Evolutionary conservation across 257 asterid genomes (phyloP), one percentile per base, ranked within the genome.

Genomic region (Solanum sejunctum): DNA sequence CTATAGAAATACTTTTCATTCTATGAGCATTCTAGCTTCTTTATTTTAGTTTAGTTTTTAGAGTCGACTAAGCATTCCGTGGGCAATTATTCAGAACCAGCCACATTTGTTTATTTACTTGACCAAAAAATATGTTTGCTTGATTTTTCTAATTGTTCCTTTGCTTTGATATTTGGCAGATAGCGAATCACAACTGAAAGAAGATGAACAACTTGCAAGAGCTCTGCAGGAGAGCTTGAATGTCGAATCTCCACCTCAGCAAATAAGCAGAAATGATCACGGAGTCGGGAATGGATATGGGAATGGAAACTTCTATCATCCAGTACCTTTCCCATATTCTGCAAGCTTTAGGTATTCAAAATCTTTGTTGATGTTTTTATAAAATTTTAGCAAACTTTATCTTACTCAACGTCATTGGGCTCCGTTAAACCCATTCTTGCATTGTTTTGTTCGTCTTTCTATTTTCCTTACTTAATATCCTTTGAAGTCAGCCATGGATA

Each of bases 191-290:
- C 93, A 92, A 88, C 72, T 93, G 80, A 89, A 93, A 81, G 94
- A 93, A 82, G 97, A 94, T 75, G 98, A 94, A 89, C 90, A 87
- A 86, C 93, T 94, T 63, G 98, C 98, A 56, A 92, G 90, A 88
- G 95, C 94, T 84, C 89, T 92, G 83, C 98, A 92, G 75, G 98
- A 92, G 87, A 93, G 98, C 85, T 86, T 93, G 92, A 88, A 87
- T 77, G 73, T 70, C 6, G 96, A 90, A 86, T 90, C 97, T 86
- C 91, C 95, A 84, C 92, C 93, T 63, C 91, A 85, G 78, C 81
- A 90, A 43, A 36, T 72, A 83, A 83, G 64, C 85, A 72, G 66
- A 69, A 86, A 73, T 63, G 70, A 77, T 39, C 63, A 78, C 61
- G 88, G 89, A 84, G 45, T 58, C 32, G 86, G 84, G 36, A 81